Base-by-base conservation (phyloP, 176 grass and related monocot species). In the Olyra latifolia region DNA sequence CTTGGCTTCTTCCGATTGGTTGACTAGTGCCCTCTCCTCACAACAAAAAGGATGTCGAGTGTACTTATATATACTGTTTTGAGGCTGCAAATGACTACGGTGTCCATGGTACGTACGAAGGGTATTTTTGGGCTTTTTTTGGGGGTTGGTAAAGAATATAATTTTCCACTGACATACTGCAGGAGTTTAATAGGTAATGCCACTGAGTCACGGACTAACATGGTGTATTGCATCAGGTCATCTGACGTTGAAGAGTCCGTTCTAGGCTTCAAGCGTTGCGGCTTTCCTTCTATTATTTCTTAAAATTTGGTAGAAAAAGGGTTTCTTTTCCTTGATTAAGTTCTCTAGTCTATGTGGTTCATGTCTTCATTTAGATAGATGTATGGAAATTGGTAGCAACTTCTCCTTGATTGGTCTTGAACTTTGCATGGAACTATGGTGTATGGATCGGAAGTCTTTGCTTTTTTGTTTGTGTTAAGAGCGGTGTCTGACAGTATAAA, bases 121-220 rank as follows among this genome's bases (percentile, higher is more conserved):
- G 82, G 77, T 71, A 71, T 81, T 81, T 62, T 62, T 40, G 82
- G 82, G 24, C 59, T 77, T 83, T 75, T 58, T 49, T 49, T 49
- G 4, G 47, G 44, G 6, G 17, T 28, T 15, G 57, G 57, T 60
- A 58, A 57, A 58, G 55, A 63, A 41, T 32, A 74, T 58, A 10
- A 42, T 45, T 75, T 68, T 81, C 72, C 28, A 43, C 62, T 42
- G 50, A 45, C 44, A 68, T 30, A 30, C 0, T 25, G 30, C 22
- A 66, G 24, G 79, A 55, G 14, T 27, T 44, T 72, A 77, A 45
- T 62, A 70, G 63, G 73, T n/a, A 46, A 38, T 25, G 10, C 63
- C 41, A 46, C 25, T 56, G 39, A 30, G 25, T 40, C 35, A 69
- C 67, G 65, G 22, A 46, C 52, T 64, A 57, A 20, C 16, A 57